A percentile compares a stretch with the other conserved stretches of the same genome.
phyloP scores from a whole-genome alignment of 2,329 filamentous ascomycete species.

The Aspergillus sp. region DNA sequence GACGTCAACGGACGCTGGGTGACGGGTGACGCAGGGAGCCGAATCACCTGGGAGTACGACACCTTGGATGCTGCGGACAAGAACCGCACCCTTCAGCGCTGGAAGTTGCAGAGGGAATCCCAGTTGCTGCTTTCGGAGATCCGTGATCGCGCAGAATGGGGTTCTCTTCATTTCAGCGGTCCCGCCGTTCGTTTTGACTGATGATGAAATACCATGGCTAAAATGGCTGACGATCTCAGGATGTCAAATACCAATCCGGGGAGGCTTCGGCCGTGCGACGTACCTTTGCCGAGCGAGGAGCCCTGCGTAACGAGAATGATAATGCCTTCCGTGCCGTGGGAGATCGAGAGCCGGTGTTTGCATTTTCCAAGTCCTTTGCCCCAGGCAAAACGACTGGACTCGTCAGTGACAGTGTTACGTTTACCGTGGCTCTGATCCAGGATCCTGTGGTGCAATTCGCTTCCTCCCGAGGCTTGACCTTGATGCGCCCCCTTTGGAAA shows the following conservation, averaged over 20 bases:
- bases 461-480: slow-evolving; percentile 69
- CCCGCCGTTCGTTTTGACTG: slow-evolving; percentile 48
- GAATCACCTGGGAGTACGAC: slow-evolving; percentile 67
- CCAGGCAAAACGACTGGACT: slow-evolving; percentile 38
- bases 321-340: slow-evolving; percentile 66
- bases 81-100: slow-evolving; percentile 41
- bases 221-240: slow-evolving; percentile 27
- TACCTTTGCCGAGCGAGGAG: slow-evolving; percentile 66
- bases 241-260: slow-evolving; percentile 68
- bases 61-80: slow-evolving; percentile 41
- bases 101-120: slow-evolving; percentile 40
- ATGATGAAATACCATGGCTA: background rate
- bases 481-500: slow-evolving; percentile 77
- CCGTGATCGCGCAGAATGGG: slow-evolving; percentile 77
- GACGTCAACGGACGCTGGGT: slow-evolving; percentile 78
- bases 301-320: slow-evolving; percentile 65
- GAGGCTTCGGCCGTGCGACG: slow-evolving; percentile 64
- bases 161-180: slow-evolving; percentile 72
- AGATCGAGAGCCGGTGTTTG: slow-evolving; percentile 78
- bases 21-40: slow-evolving; percentile 67
- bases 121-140: slow-evolving; percentile 74
- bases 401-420: slow-evolving; percentile 59
- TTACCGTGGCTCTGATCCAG: slow-evolving; percentile 75
- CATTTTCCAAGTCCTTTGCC: slow-evolving; percentile 66
- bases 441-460: slow-evolving; percentile 78